Conservation (phyloP, 805 yeast genomes). For the Kodamaea leandrae region DNA sequence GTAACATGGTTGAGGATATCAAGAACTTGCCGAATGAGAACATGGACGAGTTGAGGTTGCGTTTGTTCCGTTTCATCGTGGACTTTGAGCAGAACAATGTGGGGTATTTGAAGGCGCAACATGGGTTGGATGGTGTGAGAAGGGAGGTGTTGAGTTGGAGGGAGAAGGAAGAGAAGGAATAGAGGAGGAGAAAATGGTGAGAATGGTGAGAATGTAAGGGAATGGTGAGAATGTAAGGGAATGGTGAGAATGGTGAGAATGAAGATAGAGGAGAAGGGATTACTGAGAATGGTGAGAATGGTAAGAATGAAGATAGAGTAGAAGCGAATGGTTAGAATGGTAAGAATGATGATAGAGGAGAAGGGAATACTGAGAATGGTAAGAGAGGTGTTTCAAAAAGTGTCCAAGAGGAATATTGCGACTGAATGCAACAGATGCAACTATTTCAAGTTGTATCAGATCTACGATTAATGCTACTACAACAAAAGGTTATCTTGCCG, state of each 20-base stretch:
- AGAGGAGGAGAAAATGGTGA: background rate
- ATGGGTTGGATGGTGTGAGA: constrained; percentile 10
- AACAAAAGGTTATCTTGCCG: no score
- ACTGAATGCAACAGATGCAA: no score
- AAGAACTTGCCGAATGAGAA: constrained; percentile 17
- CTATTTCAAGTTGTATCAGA: no score
- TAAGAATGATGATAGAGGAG: background rate
- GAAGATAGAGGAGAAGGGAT: background rate
- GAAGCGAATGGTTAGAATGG: background rate
- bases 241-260: background rate
- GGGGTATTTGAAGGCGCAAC: constrained; percentile 34
- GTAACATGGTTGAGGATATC: constrained; percentile 48
- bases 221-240: background rate
- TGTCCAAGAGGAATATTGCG: no score
- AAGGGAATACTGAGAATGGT: no score
- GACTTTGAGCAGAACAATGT: constrained; percentile 41
- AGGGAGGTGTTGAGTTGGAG: background rate
- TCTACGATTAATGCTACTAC: no score
- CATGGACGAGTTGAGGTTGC: constrained; percentile 31
- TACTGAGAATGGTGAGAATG: background rate
- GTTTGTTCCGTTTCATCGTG: constrained; percentile 39
- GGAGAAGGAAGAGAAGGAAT: background rate
- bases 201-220: background rate
- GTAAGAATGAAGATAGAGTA: background rate
- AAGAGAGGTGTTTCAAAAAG: no score